Conservation (phyloP, 176 grass and related monocot genomes). For the Eleusine coracana region DNA sequence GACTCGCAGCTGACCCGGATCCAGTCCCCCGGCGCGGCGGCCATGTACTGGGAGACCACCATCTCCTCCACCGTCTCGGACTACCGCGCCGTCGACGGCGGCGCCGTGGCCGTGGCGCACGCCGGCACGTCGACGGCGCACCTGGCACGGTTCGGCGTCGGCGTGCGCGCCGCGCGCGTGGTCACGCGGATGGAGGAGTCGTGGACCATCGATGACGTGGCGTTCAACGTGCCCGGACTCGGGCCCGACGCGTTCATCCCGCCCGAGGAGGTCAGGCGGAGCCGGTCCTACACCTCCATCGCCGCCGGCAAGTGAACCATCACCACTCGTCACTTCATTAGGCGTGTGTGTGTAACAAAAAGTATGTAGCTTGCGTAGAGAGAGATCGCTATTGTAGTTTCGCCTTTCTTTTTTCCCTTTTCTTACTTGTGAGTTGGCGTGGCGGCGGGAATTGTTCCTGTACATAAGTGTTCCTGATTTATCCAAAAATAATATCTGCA, state of each 20-base stretch:
- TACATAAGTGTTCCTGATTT: slow-evolving; percentile 46
- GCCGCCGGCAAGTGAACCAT: not conserved
- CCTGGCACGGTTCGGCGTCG: slow-evolving; percentile 87
- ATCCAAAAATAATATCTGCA: not conserved
- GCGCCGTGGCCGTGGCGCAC: slow-evolving; percentile 69
- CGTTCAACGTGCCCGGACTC: slow-evolving; percentile 85
- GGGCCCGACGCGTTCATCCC: slow-evolving; percentile 84
- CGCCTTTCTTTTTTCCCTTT: not conserved
- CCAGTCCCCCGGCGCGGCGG: slow-evolving; percentile 80
- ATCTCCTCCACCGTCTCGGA: slow-evolving; percentile 64
- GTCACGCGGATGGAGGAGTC: slow-evolving; percentile 90
- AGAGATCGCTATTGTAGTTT: slow-evolving; percentile 29
- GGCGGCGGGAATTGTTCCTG: slow-evolving; percentile 21
- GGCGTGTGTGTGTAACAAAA: not conserved
- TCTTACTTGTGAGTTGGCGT: not conserved
- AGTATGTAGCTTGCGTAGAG: slow-evolving; percentile 22
- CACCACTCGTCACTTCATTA: no score
- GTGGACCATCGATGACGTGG: slow-evolving; percentile 94
- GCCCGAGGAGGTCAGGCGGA: slow-evolving; percentile 85
- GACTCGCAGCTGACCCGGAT: slow-evolving; percentile 93
- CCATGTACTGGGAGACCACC: slow-evolving; percentile 99
- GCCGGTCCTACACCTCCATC: slow-evolving; percentile 61
- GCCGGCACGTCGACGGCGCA: slow-evolving; percentile 67
- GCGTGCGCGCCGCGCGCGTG: slow-evolving; percentile 67
- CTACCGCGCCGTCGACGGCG: slow-evolving; percentile 73